A percentile compares a stretch with the other conserved stretches of the same genome.
Conservation (phyloP, 768 basidiomycete genomes). For the Mycena sanguinolenta region DNA sequence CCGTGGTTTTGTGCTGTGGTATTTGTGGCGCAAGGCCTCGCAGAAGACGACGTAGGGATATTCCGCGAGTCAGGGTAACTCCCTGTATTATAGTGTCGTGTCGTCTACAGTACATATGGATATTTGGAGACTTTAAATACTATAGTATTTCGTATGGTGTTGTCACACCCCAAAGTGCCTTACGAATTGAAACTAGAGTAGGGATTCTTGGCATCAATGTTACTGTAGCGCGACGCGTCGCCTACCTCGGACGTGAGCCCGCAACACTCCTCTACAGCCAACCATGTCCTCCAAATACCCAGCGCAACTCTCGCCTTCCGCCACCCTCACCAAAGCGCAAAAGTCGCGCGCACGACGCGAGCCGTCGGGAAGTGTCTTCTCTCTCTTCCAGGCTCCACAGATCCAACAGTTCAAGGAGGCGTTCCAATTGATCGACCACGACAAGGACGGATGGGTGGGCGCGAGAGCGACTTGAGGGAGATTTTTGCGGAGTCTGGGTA, state of each 20-base stretch:
- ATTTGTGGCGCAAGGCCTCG: slow-evolving; percentile 16
- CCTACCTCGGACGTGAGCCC: background rate
- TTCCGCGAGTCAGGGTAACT: too few relatives aligned
- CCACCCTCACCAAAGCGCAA: slow-evolving; percentile 68
- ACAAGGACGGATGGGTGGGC: slow-evolving; percentile 94
- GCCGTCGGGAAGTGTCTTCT: slow-evolving; percentile 88
- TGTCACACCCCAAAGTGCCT: too few relatives aligned
- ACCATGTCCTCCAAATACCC: slow-evolving; percentile 73
- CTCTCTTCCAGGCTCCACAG: slow-evolving; percentile 85
- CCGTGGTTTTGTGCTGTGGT: slow-evolving; percentile 54
- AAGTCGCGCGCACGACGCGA: slow-evolving; percentile 81
- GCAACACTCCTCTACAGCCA: background rate
- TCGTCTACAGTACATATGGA: too few relatives aligned
- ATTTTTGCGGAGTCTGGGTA: slow-evolving; percentile 90
- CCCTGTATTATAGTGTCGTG: too few relatives aligned
- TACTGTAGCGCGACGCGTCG: background rate
- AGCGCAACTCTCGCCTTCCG: slow-evolving; percentile 69
- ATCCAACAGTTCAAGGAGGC: slow-evolving; percentile 97
- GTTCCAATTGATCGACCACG: slow-evolving; percentile 94
- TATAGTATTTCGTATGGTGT: too few relatives aligned
- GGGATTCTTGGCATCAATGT: too few relatives aligned
- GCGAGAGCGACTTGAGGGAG: slow-evolving; percentile 83
- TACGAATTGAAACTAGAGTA: too few relatives aligned
- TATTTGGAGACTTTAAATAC: too few relatives aligned
- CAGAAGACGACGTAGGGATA: slow-evolving; percentile 13